These are phyloP conservation scores for Colletotrichum tropicale DNA, from an alignment of 2,329 filamentous ascomycete species.

Conservation along the genomic window DNA sequence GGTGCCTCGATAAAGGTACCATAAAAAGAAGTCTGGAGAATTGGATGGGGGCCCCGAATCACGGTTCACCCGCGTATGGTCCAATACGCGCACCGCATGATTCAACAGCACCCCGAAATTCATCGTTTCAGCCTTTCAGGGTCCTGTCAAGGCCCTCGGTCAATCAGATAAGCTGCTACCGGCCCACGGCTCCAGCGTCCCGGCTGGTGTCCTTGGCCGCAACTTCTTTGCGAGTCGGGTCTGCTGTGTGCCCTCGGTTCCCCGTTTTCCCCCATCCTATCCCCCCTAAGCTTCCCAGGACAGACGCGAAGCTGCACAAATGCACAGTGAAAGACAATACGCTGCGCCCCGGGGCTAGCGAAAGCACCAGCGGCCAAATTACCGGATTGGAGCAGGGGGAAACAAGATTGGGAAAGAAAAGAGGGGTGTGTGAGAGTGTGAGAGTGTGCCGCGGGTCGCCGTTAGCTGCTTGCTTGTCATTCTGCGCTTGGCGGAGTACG, in stretches of 20 bases:
- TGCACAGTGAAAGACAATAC: not conserved
- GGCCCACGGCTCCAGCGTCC: not conserved
- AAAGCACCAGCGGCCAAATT: constrained; percentile 3
- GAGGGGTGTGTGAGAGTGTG: not conserved
- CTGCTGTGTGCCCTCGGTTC: not conserved
- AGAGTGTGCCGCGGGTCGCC: not conserved
- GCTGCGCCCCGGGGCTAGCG: constrained; percentile 9
- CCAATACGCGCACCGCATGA: constrained; percentile 13
- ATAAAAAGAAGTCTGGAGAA: not conserved
- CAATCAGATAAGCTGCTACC: not conserved
- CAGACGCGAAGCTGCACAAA: not conserved
- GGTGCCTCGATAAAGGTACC: not conserved
- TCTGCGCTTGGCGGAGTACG: not conserved
- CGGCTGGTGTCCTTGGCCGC: not conserved
- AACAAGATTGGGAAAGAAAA: not conserved
- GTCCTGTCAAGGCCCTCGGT: constrained; percentile 2
- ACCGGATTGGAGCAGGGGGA: constrained; percentile 8
- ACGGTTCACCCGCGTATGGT: not conserved
- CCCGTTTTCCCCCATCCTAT: not conserved
- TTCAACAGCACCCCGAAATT: not conserved
- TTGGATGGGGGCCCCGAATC: not conserved
- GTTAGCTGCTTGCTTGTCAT: not conserved
- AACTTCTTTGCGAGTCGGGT: not conserved
- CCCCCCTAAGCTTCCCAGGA: not conserved
- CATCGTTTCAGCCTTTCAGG: constrained; percentile 17